These are phyloP conservation scores for Platanus orientalis DNA, from an alignment of 164 flowering plant species.

Conservation along the genomic window DNA sequence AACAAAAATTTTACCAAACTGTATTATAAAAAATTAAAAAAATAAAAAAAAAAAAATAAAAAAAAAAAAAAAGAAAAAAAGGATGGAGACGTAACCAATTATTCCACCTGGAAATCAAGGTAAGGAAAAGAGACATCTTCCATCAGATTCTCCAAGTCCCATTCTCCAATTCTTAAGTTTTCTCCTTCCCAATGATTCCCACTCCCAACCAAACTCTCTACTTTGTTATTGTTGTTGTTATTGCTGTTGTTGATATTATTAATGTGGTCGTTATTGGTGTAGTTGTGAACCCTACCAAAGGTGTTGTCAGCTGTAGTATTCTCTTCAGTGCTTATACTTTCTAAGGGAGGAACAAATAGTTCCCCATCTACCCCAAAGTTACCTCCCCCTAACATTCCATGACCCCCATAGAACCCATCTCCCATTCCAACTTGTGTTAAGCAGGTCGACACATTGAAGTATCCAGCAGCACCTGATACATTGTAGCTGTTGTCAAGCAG, in stretches of 20 bases:
- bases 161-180: constrained; percentile 58
- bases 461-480: constrained; percentile 16
- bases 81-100: constrained; percentile 3
- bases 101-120: constrained; percentile 58
- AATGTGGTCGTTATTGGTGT: neutral
- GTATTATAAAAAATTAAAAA: no score
- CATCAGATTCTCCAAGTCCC: constrained; percentile 86
- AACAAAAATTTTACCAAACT: no score
- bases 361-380: constrained; percentile 31
- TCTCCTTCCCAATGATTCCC: constrained; percentile 57
- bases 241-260: constrained; percentile 16
- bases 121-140: constrained; percentile 62
- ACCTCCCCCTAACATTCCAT: constrained; percentile 13
- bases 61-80: neutral
- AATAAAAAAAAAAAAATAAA: neutral
- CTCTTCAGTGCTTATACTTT: constrained; percentile 36
- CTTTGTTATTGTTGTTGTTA: constrained; percentile 23
- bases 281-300: neutral
- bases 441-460: constrained; percentile 29
- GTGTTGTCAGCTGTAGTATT: constrained; percentile 14
- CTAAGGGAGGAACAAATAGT: constrained; percentile 47
- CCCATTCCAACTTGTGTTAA: constrained; percentile 24
- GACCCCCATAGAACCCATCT: constrained; percentile 31
- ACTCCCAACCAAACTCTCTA: constrained; percentile 21
- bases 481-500: constrained; percentile 19